phyloP scores from a whole-genome alignment of 2,329 filamentous ascomycete species.

The Exophiala sp. region DNA sequence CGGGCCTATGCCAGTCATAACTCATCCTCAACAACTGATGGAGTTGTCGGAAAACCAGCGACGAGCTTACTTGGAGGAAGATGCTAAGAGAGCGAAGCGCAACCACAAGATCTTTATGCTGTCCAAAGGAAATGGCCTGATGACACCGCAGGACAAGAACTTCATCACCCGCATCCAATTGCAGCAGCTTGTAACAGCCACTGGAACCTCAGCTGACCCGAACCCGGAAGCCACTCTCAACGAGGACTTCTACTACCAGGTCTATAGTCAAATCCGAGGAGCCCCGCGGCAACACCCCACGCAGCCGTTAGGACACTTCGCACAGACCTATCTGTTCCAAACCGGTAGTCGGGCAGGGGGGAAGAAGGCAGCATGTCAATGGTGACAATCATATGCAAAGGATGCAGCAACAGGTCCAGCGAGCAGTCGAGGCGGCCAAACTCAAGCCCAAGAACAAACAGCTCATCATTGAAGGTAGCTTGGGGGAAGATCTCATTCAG shows the following conservation, averaged over 20 bases:
- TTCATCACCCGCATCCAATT: slow-evolving; percentile 97
- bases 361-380: slow-evolving; percentile 67
- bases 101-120: slow-evolving; percentile 97
- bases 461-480: slow-evolving; percentile 87
- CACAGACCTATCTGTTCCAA: slow-evolving; percentile 94
- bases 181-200: slow-evolving; percentile 89
- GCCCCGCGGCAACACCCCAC: slow-evolving; percentile 84
- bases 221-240: slow-evolving; percentile 72
- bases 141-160: slow-evolving; percentile 99
- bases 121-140: slow-evolving; percentile 90
- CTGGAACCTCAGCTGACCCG: slow-evolving; percentile 75
- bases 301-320: slow-evolving; percentile 91
- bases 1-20: slow-evolving; percentile 46
- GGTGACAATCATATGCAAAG: slow-evolving; percentile 97
- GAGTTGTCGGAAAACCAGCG: slow-evolving; percentile 79
- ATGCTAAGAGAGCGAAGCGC: slow-evolving; percentile 89
- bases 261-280: slow-evolving; percentile 88
- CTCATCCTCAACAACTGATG: slow-evolving; percentile 67
- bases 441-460: slow-evolving; percentile 97
- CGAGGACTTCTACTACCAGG: slow-evolving; percentile 98
- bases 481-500: slow-evolving; percentile 99
- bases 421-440: slow-evolving; percentile 94
- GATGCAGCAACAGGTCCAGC: slow-evolving; percentile 98
- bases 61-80: slow-evolving; percentile 75
- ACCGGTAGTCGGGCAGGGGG: slow-evolving; percentile 72